Conservation (phyloP, 768 basidiomycete species). For the Termitomyces sp. region DNA sequence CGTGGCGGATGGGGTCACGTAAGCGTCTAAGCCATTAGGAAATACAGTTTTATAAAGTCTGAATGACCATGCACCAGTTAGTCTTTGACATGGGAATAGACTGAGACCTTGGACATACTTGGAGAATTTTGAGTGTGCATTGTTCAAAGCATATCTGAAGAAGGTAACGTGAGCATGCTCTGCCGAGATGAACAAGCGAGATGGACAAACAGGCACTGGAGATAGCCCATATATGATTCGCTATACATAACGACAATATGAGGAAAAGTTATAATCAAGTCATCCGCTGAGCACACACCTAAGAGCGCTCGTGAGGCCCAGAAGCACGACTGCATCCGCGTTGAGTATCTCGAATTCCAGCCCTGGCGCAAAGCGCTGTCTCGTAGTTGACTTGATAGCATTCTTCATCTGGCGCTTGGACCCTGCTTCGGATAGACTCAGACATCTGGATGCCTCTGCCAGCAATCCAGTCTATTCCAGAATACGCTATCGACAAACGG, state of each 20-base stretch:
- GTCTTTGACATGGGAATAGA: neutral
- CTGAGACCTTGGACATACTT: conserved; percentile 37
- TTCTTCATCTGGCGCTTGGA: conserved; percentile 43
- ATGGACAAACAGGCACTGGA: conserved; percentile 63
- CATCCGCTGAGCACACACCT: conserved; percentile 36
- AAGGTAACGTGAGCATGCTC: neutral
- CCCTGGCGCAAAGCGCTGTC: conserved; percentile 49
- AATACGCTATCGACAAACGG: neutral
- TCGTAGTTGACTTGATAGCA: conserved; percentile 23
- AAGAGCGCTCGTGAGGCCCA: conserved; percentile 66
- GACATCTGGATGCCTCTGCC: conserved; percentile 51
- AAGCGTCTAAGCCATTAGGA: conserved; percentile 48
- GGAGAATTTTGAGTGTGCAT: conserved; percentile 70
- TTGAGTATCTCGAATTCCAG: conserved; percentile 74
- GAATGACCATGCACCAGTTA: neutral
- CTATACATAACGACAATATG: conserved; percentile 24
- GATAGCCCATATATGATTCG: conserved; percentile 73
- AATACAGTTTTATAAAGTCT: conserved; percentile 66
- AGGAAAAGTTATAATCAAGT: neutral
- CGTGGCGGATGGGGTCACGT: conserved; percentile 30
- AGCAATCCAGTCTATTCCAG: conserved; percentile 46
- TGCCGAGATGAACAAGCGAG: neutral
- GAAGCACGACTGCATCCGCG: conserved; percentile 65
- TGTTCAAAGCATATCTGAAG: conserved; percentile 42
- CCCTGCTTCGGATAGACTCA: conserved; percentile 54